Base-by-base conservation (phyloP, 2,329 filamentous ascomycete genomes). In the Dothideomycetes sp. region DNA sequence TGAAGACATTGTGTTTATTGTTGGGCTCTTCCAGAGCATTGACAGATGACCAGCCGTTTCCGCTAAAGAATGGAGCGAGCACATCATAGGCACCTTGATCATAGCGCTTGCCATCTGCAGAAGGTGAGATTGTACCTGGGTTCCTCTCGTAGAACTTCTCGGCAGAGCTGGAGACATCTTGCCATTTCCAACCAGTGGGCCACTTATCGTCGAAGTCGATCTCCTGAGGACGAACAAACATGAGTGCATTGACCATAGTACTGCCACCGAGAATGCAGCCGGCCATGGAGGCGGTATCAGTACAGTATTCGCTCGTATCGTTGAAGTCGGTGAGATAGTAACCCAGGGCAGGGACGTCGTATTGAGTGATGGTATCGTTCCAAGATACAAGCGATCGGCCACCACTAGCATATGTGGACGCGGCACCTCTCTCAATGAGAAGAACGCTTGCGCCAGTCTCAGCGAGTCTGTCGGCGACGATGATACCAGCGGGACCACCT, bases 181-280 rank as follows among this genome's bases (percentile, higher is more conserved):
- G 51, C 33, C 62, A 67, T 49, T 70, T 72, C 71, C 71, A 75
- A 11, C 65, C 67, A 0, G 52, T 44, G 0, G 68, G 68, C 38
- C 66, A 65, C 36, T 69, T 72, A 5, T 61, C 52, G 47, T 73
- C 66, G 59, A 66, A 73, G 45, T 74, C 70, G 2, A 65, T 66
- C 1, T 66, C 63, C 1, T 70, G 70, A 4, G 70, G 70, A 44
- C 73, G 63, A 44, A 73, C 72, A 51, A 64, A 73, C 1, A 73
- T 51, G 7, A 69, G 69, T 4, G 70, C 70, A 40, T 74, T 74
- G 52, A 74, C 69, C 8, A 70, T 69, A 34, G 65, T 69, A 41
- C 62, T 65, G 7, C 70, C 70, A 4, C 70, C 70, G 11, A 73
- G 57, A 0, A 67, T 66, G 49, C 72, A 75, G 19, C 64, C 72